A percentile compares a stretch with the other conserved stretches of the same genome.
phyloP scores from a whole-genome alignment of 2,329 filamentous ascomycete genomes.

The Stagonosporopsis vannaccii region DNA sequence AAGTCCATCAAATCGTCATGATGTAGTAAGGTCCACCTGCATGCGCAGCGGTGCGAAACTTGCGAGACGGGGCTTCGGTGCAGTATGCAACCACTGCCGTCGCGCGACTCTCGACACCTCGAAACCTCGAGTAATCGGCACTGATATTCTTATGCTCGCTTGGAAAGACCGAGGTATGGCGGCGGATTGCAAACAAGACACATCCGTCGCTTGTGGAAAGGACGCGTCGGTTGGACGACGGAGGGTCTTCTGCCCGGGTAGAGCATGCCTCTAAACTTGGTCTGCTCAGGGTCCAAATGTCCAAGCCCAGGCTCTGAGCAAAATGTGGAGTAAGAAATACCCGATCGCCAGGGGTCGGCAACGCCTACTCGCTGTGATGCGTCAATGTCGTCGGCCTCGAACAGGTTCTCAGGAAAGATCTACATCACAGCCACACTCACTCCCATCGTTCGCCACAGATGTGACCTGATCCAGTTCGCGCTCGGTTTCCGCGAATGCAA shows the following conservation, averaged over 20 bases:
- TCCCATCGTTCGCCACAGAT: constrained; percentile 13
- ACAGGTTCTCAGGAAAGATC: constrained; percentile 15
- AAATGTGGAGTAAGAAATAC: constrained; percentile 10
- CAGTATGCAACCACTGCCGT: background rate
- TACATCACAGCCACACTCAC: constrained; percentile 26
- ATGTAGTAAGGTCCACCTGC: background rate
- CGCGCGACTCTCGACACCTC: background rate
- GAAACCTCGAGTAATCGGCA: background rate
- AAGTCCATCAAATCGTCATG: background rate
- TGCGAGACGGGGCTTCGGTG: background rate
- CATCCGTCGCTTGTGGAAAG: background rate
- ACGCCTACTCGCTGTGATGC: constrained; percentile 12
- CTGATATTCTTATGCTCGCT: background rate
- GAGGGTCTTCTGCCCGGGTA: background rate
- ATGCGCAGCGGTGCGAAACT: background rate
- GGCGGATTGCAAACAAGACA: background rate
- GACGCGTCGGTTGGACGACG: background rate
- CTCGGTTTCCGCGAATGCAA: constrained; percentile 1
- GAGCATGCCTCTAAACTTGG: constrained; percentile 6
- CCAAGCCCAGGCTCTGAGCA: background rate
- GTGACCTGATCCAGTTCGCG: constrained; percentile 9
- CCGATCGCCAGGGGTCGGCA: constrained; percentile 23
- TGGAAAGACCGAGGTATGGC: background rate
- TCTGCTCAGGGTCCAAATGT: constrained; percentile 14
- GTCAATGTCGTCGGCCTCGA: background rate